Percentiles rank a stretch among this genome's conserved stretches.
These are phyloP conservation scores for Hypoxylon fuscum DNA, from an alignment of 495 filamentous ascomycete species.

Conservation along the genomic window DNA sequence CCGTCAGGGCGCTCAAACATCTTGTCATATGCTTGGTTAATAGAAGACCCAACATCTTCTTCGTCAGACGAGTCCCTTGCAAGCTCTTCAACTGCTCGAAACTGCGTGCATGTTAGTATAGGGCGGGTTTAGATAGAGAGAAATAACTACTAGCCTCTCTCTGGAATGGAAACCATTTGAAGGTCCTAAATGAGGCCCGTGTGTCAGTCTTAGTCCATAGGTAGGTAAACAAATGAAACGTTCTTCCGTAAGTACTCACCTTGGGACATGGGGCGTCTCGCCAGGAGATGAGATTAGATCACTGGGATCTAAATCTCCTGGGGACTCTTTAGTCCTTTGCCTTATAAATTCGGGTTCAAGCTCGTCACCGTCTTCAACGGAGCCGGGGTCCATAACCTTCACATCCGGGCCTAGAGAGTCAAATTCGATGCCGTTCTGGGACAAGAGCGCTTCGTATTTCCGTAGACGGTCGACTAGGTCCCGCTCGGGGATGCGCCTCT, in stretches of 20 bases:
- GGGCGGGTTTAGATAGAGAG: neutral
- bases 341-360: slow-evolving; percentile 57
- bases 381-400: slow-evolving; percentile 50
- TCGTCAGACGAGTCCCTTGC: slow-evolving; percentile 68
- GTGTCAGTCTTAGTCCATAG: slow-evolving; percentile 28
- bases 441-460: slow-evolving; percentile 64
- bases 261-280: slow-evolving; percentile 40
- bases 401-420: slow-evolving; percentile 55
- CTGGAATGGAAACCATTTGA: slow-evolving; percentile 54
- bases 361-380: slow-evolving; percentile 58
- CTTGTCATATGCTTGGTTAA: slow-evolving; percentile 62
- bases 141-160: slow-evolving; percentile 49
- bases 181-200: slow-evolving; percentile 34
- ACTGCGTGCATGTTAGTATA: slow-evolving; percentile 45
- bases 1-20: slow-evolving; percentile 63
- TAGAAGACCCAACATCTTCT: slow-evolving; percentile 62
- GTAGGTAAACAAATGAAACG: slow-evolving; percentile 4
- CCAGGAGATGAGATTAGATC: slow-evolving; percentile 43
- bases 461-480: slow-evolving; percentile 61
- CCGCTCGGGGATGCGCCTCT: slow-evolving; percentile 63
- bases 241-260: slow-evolving; percentile 13
- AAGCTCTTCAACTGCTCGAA: slow-evolving; percentile 49
- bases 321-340: slow-evolving; percentile 40
- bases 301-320: slow-evolving; percentile 35
- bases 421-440: slow-evolving; percentile 60